Evolutionary conservation across 2,329 filamentous ascomycete genomes (phyloP).

Genomic region (Stromatinia cepivora): DNA sequence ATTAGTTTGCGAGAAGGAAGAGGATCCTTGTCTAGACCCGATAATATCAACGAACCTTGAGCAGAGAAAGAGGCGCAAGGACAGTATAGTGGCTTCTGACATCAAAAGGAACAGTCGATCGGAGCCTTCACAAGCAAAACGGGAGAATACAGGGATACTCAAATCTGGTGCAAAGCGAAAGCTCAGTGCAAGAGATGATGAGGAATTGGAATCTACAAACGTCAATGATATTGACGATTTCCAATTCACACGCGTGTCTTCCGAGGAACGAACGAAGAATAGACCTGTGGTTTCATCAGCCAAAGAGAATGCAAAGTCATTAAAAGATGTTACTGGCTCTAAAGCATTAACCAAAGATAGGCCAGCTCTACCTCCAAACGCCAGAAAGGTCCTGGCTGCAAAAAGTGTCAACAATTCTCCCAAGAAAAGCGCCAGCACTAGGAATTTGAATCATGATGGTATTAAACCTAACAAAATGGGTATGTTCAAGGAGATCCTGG

Average conservation of each 20-base stretch:
- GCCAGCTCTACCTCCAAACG: slow-evolving; percentile 23
- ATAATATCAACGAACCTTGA: slow-evolving; percentile 39
- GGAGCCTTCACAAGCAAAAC: slow-evolving; percentile 22
- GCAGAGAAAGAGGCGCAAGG: slow-evolving; percentile 41
- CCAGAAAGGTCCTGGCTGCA: slow-evolving; percentile 41
- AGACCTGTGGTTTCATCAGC: slow-evolving; percentile 21
- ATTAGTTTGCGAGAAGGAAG: slow-evolving; percentile 25
- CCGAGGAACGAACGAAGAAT: slow-evolving; percentile 34
- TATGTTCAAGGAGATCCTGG: slow-evolving; percentile 29
- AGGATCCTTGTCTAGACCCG: slow-evolving; percentile 31
- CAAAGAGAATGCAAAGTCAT: slow-evolving; percentile 14
- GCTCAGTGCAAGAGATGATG: slow-evolving; percentile 55
- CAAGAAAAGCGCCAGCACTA: slow-evolving; percentile 49
- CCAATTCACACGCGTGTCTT: slow-evolving; percentile 36
- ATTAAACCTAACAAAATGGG: slow-evolving; percentile 46
- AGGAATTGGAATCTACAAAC: slow-evolving; percentile 44
- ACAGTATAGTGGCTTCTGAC: slow-evolving; percentile 33
- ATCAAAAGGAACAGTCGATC: slow-evolving; percentile 25
- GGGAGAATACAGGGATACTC: slow-evolving; percentile 35
- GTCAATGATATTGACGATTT: slow-evolving; percentile 36
- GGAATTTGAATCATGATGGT: slow-evolving; percentile 43
- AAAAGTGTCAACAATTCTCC: slow-evolving; percentile 61
- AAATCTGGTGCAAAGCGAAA: slow-evolving; percentile 61
- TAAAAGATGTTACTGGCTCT: slow-evolving; percentile 29
- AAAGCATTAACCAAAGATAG: slow-evolving; percentile 34